A percentile compares a stretch with the other conserved stretches of the same genome.
phyloP scores from a whole-genome alignment of 495 filamentous ascomycete genomes.

The Xylaria intraflava region DNA sequence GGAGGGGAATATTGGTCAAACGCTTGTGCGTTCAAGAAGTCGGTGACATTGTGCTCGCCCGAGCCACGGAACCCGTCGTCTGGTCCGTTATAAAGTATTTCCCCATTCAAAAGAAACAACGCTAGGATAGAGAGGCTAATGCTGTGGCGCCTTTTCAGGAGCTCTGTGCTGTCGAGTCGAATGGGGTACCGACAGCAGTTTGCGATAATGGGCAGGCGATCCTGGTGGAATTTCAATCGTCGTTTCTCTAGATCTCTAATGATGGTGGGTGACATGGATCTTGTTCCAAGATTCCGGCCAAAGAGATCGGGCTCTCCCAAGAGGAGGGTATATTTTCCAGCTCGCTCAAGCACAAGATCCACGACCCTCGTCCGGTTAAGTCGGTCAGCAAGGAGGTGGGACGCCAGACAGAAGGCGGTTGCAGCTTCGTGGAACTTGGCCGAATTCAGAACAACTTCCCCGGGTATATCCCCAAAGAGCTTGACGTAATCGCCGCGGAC shows the following conservation, averaged over 20 bases:
- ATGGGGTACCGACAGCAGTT: background rate
- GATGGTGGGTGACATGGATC: background rate
- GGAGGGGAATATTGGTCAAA: background rate
- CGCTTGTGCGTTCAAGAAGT: background rate
- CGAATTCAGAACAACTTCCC: conserved; percentile 2
- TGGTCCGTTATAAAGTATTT: background rate
- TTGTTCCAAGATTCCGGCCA: background rate
- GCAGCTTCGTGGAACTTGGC: conserved; percentile 1
- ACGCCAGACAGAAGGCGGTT: background rate
- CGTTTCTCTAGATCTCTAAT: background rate
- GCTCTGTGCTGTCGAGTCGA: background rate
- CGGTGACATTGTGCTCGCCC: background rate
- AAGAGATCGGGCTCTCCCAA: background rate
- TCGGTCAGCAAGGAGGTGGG: background rate
- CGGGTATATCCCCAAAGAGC: background rate
- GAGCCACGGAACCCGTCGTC: background rate
- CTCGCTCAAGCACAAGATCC: background rate
- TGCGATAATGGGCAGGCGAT: background rate
- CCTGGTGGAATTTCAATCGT: background rate
- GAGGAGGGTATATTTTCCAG: background rate
- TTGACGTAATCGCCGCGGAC: background rate
- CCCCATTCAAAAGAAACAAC: background rate
- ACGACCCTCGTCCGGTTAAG: background rate
- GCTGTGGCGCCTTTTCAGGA: background rate
- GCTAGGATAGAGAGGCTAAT: background rate